phyloP scores from a whole-genome alignment of 75 land plant species.

The Picea glauca region DNA sequence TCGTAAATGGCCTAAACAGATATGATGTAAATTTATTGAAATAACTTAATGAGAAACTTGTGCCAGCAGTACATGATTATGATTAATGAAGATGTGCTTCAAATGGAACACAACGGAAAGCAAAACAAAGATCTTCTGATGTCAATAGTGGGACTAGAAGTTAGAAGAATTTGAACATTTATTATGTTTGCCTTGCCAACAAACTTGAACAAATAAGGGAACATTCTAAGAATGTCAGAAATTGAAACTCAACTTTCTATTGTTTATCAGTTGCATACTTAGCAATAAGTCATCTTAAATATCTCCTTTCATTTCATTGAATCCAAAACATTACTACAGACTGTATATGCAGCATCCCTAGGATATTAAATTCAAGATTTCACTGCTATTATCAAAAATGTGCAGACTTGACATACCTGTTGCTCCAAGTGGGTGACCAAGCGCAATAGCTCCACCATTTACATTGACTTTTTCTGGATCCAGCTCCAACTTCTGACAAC shows the following conservation, averaged over 20 bases:
- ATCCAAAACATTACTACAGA: slow-evolving; percentile 1
- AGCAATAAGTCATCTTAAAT: too few species aligned
- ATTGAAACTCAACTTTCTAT: not conserved
- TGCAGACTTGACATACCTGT: slow-evolving; percentile 15
- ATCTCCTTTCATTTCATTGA: not conserved
- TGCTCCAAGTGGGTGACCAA: slow-evolving; percentile 27
- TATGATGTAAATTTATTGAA: too few species aligned
- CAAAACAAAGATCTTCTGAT: too few species aligned
- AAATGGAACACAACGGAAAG: too few species aligned
- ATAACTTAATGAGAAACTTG: too few species aligned
- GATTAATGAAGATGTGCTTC: too few species aligned
- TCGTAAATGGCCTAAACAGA: too few species aligned
- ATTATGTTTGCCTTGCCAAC: not conserved
- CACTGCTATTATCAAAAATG: not conserved
- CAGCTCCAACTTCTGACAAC: slow-evolving; percentile 21
- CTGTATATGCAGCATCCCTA: not conserved
- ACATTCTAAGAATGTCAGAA: not conserved
- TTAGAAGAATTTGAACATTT: not conserved
- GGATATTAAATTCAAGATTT: not conserved
- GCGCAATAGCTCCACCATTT: slow-evolving; percentile 31
- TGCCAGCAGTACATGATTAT: too few species aligned
- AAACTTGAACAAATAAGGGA: not conserved
- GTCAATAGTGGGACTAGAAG: too few species aligned
- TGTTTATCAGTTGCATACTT: not conserved
- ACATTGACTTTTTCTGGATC: slow-evolving; percentile 29